Evolutionary conservation across 2,329 filamentous ascomycete species (phyloP).

Genomic region (Myrmaecium sp.): DNA sequence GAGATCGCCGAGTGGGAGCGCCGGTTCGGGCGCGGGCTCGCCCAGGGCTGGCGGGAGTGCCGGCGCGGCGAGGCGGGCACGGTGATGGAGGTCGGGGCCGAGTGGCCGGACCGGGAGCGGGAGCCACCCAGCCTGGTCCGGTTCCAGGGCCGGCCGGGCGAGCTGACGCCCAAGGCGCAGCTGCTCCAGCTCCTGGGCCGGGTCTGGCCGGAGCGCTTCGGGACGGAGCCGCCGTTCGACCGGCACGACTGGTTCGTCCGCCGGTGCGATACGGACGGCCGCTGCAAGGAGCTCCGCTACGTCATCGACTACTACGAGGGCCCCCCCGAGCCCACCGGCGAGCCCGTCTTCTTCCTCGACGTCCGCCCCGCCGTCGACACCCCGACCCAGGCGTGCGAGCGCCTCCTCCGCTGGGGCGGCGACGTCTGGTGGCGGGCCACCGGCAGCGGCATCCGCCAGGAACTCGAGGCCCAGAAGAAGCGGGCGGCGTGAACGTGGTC

Average conservation of each 20-base stretch:
- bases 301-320: constrained; percentile 95
- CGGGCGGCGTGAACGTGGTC: neutral
- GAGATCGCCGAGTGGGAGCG: constrained; percentile 92
- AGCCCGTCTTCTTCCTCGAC: constrained; percentile 91
- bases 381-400: constrained; percentile 62
- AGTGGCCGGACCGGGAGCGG: constrained; percentile 17
- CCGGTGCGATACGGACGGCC: constrained; percentile 46
- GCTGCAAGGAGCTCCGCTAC: constrained; percentile 68
- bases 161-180: constrained; percentile 79
- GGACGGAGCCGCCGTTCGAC: constrained; percentile 75
- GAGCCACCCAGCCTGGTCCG: constrained; percentile 56
- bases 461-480: constrained; percentile 10
- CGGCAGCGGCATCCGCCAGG: constrained; percentile 46
- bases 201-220: constrained; percentile 65
- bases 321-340: constrained; percentile 63
- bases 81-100: constrained; percentile 26
- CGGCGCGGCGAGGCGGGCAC: constrained; percentile 51
- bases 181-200: constrained; percentile 66
- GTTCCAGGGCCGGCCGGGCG: constrained; percentile 78
- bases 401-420: constrained; percentile 73
- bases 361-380: constrained; percentile 78
- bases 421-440: constrained; percentile 88
- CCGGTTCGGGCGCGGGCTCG: constrained; percentile 60
- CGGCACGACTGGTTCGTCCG: constrained; percentile 94
- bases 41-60: constrained; percentile 56